A percentile compares a stretch with the other conserved stretches of the same genome.
These are phyloP conservation scores for Sphaerulina vaccinii DNA, from an alignment of 2,329 filamentous ascomycete species.

Conservation along the genomic window DNA sequence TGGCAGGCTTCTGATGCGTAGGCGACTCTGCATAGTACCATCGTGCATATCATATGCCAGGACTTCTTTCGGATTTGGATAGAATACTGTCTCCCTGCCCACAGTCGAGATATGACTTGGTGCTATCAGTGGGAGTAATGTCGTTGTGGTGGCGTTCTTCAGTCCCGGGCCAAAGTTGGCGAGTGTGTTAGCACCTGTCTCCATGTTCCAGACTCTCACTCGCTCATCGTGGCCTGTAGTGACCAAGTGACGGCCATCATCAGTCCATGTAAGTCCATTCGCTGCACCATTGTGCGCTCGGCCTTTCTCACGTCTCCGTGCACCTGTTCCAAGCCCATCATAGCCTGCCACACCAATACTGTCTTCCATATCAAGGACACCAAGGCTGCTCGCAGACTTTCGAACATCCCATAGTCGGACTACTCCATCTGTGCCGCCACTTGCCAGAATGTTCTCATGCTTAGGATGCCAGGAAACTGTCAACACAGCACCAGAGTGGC, in stretches of 20 bases:
- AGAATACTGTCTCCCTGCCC: conserved; percentile 68
- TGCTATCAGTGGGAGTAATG: conserved; percentile 50
- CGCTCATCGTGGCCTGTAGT: conserved; percentile 80
- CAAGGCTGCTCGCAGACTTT: conserved; percentile 72
- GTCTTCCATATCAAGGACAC: conserved; percentile 80
- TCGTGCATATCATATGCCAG: conserved; percentile 76
- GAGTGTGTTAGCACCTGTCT: conserved; percentile 79
- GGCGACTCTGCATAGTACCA: conserved; percentile 67
- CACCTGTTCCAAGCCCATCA: conserved; percentile 47
- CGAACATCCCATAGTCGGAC: conserved; percentile 86
- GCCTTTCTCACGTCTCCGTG: conserved; percentile 41
- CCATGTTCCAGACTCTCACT: conserved; percentile 83
- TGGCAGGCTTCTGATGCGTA: conserved; percentile 59
- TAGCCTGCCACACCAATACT: conserved; percentile 62
- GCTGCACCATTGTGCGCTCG: conserved; percentile 76
- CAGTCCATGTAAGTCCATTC: conserved; percentile 82
- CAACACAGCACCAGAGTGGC: conserved; percentile 54
- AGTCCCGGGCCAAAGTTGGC: conserved; percentile 82
- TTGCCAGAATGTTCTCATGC: conserved; percentile 75
- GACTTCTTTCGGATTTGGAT: conserved; percentile 74
- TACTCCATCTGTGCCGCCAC: conserved; percentile 79
- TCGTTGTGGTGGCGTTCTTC: conserved; percentile 59
- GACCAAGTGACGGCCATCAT: conserved; percentile 72
- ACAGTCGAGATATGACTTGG: conserved; percentile 59
- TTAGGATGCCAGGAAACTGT: conserved; percentile 77